A percentile compares a stretch with the other conserved stretches of the same genome.
Conservation (phyloP, 345 rosid species). For the Corchorus olitorius region DNA sequence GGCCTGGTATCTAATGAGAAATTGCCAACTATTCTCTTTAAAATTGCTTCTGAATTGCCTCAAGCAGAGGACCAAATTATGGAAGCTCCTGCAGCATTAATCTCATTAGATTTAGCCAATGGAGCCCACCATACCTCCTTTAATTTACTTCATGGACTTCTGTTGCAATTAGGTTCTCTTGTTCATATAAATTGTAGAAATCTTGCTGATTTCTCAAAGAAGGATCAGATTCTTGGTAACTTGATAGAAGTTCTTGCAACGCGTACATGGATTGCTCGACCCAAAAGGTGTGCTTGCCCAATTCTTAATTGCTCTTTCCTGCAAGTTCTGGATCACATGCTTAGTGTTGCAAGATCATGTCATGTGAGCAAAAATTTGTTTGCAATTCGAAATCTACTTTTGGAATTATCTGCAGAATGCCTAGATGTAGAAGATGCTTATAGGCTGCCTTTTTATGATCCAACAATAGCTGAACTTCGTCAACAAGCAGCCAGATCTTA, state of each 20-base stretch:
- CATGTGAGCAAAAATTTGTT: slow-evolving; percentile 37
- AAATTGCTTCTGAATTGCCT: slow-evolving; percentile 75
- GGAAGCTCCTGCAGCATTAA: slow-evolving; percentile 24
- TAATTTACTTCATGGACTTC: slow-evolving; percentile 80
- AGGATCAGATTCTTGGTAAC: slow-evolving; percentile 73
- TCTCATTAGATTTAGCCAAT: slow-evolving; percentile 19
- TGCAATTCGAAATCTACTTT: slow-evolving; percentile 49
- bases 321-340: slow-evolving; percentile 78
- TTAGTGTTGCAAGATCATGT: slow-evolving; percentile 60
- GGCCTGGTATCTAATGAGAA: slow-evolving; percentile 95
- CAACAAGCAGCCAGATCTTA: slow-evolving; percentile 79
- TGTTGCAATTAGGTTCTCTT: slow-evolving; percentile 80
- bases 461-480: slow-evolving; percentile 76
- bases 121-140: slow-evolving; percentile 41
- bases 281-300: slow-evolving; percentile 76
- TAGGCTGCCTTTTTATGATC: slow-evolving; percentile 70
- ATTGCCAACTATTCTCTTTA: slow-evolving; percentile 54
- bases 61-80: slow-evolving; percentile 18
- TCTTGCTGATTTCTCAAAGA: slow-evolving; percentile 72
- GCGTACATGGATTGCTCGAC: slow-evolving; percentile 78
- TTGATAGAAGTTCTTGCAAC: slow-evolving; percentile 53
- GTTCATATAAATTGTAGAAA: slow-evolving; percentile 79
- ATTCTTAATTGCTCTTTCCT: slow-evolving; percentile 73
- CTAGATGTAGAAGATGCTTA: slow-evolving; percentile 62
- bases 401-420: slow-evolving; percentile 67